phyloP scores from a whole-genome alignment of 441 rosid species.

The Melastoma candidum region DNA sequence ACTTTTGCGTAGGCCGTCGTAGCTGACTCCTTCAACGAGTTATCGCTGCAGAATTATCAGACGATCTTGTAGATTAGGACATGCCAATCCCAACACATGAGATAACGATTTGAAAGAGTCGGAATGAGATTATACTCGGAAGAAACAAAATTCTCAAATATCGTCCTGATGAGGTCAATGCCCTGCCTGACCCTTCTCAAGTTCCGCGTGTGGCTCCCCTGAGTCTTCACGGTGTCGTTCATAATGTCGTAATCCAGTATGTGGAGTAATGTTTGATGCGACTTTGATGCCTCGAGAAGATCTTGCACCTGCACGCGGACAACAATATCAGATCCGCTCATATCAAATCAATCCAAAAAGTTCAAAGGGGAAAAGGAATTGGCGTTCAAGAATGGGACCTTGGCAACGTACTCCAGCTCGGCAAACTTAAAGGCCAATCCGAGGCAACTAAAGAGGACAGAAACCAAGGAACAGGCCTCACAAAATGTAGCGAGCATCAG shows the following conservation, averaged over 20 bases:
- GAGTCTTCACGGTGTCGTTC: slow-evolving; percentile 52
- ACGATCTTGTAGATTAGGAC: too few relatives aligned
- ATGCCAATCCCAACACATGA: too few relatives aligned
- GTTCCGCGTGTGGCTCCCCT: slow-evolving; percentile 77
- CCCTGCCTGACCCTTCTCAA: slow-evolving; percentile 90
- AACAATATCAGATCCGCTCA: too few relatives aligned
- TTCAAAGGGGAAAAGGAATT: too few relatives aligned
- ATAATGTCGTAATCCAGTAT: slow-evolving; percentile 55
- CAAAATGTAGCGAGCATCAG: slow-evolving; percentile 59
- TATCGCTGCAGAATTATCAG: slow-evolving; percentile 24
- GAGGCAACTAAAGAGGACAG: slow-evolving; percentile 65
- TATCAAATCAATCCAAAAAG: too few relatives aligned
- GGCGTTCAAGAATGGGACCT: slow-evolving; percentile 28
- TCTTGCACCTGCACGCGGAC: slow-evolving; percentile 32
- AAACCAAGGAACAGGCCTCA: slow-evolving; percentile 61
- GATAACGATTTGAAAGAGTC: not conserved
- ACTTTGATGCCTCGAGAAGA: slow-evolving; percentile 68
- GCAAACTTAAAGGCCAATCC: slow-evolving; percentile 93
- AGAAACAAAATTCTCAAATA: slow-evolving; percentile 65
- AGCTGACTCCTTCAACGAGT: slow-evolving; percentile 74
- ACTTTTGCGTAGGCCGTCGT: slow-evolving; percentile 78
- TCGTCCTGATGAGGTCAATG: slow-evolving; percentile 76
- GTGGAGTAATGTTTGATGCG: slow-evolving; percentile 31
- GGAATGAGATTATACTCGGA: slow-evolving; percentile 26
- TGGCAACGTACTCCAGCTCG: slow-evolving; percentile 66